Evolutionary conservation across 2,329 filamentous ascomycete genomes (phyloP), one percentile per base, ranked within the genome.

Genomic region (Epichloe gansuensis): DNA sequence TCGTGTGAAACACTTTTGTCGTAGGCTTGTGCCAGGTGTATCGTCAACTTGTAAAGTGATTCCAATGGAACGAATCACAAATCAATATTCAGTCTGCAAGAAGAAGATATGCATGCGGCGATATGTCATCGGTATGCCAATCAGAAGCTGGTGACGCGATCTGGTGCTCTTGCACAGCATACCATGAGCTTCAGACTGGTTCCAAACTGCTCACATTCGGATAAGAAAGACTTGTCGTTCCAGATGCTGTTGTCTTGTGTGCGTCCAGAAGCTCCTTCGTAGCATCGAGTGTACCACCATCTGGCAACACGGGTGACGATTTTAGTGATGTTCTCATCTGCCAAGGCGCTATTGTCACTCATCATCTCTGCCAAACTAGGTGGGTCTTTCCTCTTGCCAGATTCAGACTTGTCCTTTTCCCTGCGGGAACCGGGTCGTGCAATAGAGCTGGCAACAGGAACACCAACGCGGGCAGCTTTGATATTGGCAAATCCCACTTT

Each of bases 261-360:
- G 38, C 57, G 54, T n/a, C 78, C 67, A 8, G 82, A 73, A 4
- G 78, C 75, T 52, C 77, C 80, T 68, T 96, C 91, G 65, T 96
- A 97, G 72, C 91, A 96, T 50, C 86, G 81, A 9, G 82, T 87
- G 68, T 95, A 97, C 93, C 93, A 98, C 89, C 91, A 97, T 43
- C 93, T 79, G 2, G 89, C 91, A 11, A 97, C 91, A 56, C 83
- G 85, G 15, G 89, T 85, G 23, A 97, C 89, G 76, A 95, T 95
- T 63, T 88, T 90, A 13, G 89, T 88, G 63, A 97, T 95, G 58
- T 82, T 84, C 62, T 89, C 87, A 58, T 95, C 89, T 23, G 85
- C 84, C 13, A 78, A 73, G 0, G 80, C 74, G n/a, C 80, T 78
- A 38, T 82, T 76, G 57, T 88, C 83, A 34, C 76, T 81, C 68